phyloP scores from a whole-genome alignment of 163 green algal species.

The Trebouxiophyceae sp. region DNA sequence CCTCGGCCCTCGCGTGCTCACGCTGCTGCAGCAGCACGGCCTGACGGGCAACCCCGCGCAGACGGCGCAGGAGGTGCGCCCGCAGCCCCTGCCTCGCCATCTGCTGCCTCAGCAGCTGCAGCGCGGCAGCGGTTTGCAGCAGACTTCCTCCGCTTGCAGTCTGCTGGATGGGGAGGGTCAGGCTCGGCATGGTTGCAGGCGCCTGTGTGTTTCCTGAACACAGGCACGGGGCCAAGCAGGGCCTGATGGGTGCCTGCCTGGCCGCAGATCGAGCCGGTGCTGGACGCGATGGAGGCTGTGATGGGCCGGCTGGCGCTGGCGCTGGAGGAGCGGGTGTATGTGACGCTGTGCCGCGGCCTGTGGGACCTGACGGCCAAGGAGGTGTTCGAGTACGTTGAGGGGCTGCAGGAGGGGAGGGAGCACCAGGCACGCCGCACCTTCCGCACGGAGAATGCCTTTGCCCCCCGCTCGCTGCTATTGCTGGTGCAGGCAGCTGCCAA shows the following conservation, averaged over 20 bases:
- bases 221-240: background rate
- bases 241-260: background rate
- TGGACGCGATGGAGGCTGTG: slow-evolving; percentile 40
- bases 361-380: slow-evolving; percentile 55
- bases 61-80: slow-evolving; percentile 14
- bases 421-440: too few relatives aligned
- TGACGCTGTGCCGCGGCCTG: slow-evolving; percentile 48
- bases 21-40: slow-evolving; percentile 31
- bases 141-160: too few relatives aligned
- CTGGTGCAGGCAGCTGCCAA: too few relatives aligned
- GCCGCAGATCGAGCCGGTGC: slow-evolving; percentile 16
- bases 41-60: slow-evolving; percentile 21
- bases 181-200: too few relatives aligned
- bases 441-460: too few relatives aligned
- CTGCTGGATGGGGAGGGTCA: too few relatives aligned
- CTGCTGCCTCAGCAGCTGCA: too few relatives aligned
- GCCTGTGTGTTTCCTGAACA: too few relatives aligned
- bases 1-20: slow-evolving; percentile 18
- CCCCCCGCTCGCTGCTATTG: too few relatives aligned
- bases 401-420: slow-evolving; percentile 35
- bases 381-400: slow-evolving; percentile 48
- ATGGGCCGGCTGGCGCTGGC: slow-evolving; percentile 29
- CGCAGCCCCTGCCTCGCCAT: too few relatives aligned
- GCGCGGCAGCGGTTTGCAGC: too few relatives aligned
- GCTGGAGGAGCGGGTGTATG: slow-evolving; percentile 49